Evolutionary conservation across 192 early-diverging fungal species (phyloP).

Genomic region (Linnemannia zychae): DNA sequence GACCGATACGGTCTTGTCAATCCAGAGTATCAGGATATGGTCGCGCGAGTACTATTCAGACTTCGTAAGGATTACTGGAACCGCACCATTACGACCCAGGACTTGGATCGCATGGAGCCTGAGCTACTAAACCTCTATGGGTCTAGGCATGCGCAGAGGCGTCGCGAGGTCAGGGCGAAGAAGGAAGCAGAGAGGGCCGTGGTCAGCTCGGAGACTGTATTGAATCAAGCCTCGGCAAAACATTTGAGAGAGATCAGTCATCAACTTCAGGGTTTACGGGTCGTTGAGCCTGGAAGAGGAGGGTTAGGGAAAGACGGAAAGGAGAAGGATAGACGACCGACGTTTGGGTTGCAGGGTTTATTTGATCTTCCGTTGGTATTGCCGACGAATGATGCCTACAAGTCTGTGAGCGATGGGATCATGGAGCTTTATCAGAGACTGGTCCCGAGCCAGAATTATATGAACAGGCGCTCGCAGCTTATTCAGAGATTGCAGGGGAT

Average conservation of each 20-base stretch:
- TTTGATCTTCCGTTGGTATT: conserved; percentile 18
- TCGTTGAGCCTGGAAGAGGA: background rate
- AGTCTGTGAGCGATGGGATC: conserved; percentile 15
- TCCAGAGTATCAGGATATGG: conserved; percentile 19
- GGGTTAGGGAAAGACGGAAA: no score
- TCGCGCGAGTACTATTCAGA: conserved; percentile 14
- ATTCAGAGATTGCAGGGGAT: conserved; percentile 24
- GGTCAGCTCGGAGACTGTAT: background rate
- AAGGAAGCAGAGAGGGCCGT: background rate
- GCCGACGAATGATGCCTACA: background rate
- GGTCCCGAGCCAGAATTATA: conserved; percentile 15
- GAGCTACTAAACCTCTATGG: conserved; percentile 10
- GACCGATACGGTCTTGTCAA: background rate
- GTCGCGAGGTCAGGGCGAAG: background rate
- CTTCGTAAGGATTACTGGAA: conserved; percentile 20
- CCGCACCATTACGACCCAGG: background rate
- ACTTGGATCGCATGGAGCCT: background rate
- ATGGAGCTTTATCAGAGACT: conserved; percentile 20
- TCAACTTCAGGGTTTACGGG: conserved; percentile 6
- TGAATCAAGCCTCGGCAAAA: background rate
- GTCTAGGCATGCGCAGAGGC: background rate
- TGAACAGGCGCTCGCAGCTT: conserved; percentile 11
- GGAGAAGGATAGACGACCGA: background rate
- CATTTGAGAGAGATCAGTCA: background rate
- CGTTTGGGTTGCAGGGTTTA: conserved; percentile 30